Conservation (phyloP, 768 basidiomycete species). For the Mycena leptocephala region DNA sequence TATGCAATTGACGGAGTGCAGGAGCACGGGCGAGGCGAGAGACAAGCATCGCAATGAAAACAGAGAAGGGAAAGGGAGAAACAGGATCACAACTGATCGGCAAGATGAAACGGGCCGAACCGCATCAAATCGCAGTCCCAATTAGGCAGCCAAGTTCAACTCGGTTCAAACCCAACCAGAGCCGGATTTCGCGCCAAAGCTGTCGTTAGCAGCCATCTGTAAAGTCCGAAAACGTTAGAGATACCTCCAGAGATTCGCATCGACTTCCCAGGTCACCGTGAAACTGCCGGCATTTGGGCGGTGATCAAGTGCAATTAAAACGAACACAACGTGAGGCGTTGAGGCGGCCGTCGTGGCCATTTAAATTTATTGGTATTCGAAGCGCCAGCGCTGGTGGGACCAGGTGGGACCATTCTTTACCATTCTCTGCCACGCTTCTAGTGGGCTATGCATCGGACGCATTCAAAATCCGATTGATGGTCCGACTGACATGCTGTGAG, state of each 20-base stretch:
- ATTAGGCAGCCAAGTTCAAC: not conserved
- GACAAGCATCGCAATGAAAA: conserved; percentile 53
- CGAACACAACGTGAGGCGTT: not conserved
- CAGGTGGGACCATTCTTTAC: too few relatives aligned
- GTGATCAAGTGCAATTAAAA: conserved; percentile 7
- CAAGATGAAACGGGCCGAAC: not conserved
- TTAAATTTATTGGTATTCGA: not conserved
- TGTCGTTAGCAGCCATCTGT: not conserved
- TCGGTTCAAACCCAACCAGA: not conserved
- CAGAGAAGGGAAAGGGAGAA: not conserved
- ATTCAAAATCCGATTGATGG: conserved; percentile 21
- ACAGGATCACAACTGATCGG: not conserved
- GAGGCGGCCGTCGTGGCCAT: not conserved
- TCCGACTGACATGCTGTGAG: conserved; percentile 5
- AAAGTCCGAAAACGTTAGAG: not conserved
- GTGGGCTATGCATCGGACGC: conserved; percentile 20
- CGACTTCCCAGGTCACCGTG: conserved; percentile 21
- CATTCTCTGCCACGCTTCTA: not conserved
- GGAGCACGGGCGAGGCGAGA: conserved; percentile 61
- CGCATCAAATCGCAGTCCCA: not conserved
- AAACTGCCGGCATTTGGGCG: conserved; percentile 27
- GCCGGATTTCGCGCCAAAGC: not conserved
- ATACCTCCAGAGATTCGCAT: not conserved
- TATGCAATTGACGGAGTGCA: conserved; percentile 61
- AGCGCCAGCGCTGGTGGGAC: not conserved